Base-by-base conservation (phyloP, 305 asterid species). In the Fraxinus nigra region DNA sequence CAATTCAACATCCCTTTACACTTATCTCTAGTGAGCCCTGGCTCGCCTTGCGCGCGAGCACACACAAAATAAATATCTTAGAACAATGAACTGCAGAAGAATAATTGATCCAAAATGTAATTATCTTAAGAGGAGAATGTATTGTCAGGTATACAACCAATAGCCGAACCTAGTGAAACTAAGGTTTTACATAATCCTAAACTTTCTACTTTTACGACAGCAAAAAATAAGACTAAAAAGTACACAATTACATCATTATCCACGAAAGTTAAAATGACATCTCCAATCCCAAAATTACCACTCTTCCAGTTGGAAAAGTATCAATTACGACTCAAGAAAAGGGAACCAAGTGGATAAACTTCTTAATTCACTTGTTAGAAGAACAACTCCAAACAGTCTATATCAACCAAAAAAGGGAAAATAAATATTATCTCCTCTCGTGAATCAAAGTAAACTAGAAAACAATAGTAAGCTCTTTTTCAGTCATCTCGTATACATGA, bases 401-500 rank as follows among this genome's bases (percentile, higher is more conserved):
- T 80, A 10, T 48, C 10, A 63, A 37, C 63, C 72, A 34, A 78
- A 80, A 74, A 14, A 61, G 1, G 7, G 54, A 67, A 22, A 8
- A 0, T 0, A 72, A n/a, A 69, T 34, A 35, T 67, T 18, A 24
- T 48, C 37, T 67, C 76, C 82, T 72, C 73, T 72, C 22, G 77
- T 32, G 76, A 38, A 82, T 51, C 26, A 72, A 63, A 82, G 59
- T 43, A 73, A 26, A 84, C 91, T 95, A 95, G 87, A 93, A 94
- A 84, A 87, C 90, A 81, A 95, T 82, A 0, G 78, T 86, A 63
- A 95, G 91, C 94, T 95, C 99, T 85, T 89, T 92, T 79, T 93
- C 99, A 59, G 79, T 95, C 99, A 95, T 95, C 97, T 95, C 99
- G 81, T 37, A 89, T 70, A 94, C 99, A 63, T 95, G 99, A 84